A percentile compares a stretch with the other conserved stretches of the same genome.
These are phyloP conservation scores for Auriscalpium orientale DNA, from an alignment of 768 basidiomycete species.

Conservation along the genomic window DNA sequence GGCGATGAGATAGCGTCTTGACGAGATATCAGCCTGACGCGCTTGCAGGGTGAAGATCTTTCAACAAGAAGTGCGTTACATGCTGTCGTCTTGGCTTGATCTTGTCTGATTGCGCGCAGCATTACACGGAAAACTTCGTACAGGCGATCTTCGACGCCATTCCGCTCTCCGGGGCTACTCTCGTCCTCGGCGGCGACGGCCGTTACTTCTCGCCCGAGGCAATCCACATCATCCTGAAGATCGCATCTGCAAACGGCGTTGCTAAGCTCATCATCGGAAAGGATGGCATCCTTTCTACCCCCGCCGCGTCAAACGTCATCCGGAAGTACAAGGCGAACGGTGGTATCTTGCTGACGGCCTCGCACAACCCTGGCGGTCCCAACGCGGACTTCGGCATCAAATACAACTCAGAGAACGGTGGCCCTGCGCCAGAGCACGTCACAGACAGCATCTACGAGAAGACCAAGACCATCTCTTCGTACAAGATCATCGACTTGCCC, in stretches of 20 bases:
- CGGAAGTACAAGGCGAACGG: constrained; percentile 94
- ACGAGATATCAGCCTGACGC: constrained; percentile 3
- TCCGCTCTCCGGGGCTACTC: constrained; percentile 66
- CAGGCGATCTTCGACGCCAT: constrained; percentile 93
- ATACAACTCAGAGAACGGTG: constrained; percentile 97
- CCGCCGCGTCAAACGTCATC: constrained; percentile 94
- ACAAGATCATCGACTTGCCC: constrained; percentile 76
- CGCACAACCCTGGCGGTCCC: constrained; percentile 98
- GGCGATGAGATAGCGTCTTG: background rate
- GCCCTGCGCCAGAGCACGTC: constrained; percentile 92
- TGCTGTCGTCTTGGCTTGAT: background rate
- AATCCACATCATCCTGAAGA: constrained; percentile 86
- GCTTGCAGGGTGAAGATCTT: constrained; percentile 86
- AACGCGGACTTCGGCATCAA: constrained; percentile 99
- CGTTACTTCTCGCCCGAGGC: constrained; percentile 84
- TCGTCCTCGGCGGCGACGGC: constrained; percentile 97
- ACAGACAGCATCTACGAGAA: constrained; percentile 94
- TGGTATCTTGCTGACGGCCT: constrained; percentile 93
- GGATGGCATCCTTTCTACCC: constrained; percentile 89
- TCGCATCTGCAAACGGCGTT: constrained; percentile 93
- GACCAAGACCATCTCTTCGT: constrained; percentile 78
- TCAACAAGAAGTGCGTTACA: constrained; percentile 74
- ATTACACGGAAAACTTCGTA: constrained; percentile 99
- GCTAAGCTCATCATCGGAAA: constrained; percentile 88
- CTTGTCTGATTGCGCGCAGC: constrained; percentile 30